Evolutionary conservation across 768 basidiomycete genomes (phyloP).

Genomic region (Xanthoconium purpureum): DNA sequence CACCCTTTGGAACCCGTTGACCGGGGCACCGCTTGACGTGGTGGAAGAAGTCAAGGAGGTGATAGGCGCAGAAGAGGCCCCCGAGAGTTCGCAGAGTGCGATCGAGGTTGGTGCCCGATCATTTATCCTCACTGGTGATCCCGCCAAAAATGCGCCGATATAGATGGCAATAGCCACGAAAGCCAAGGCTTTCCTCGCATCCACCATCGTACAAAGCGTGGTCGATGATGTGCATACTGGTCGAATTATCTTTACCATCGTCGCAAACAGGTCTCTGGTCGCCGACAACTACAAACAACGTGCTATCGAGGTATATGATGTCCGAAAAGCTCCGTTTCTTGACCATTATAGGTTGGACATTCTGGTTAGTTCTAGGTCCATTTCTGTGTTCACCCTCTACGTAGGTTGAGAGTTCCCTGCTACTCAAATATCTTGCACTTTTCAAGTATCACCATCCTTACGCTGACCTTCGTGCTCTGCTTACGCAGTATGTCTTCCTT

Average conservation of each 20-base stretch:
- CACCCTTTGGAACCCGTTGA: conserved; percentile 79
- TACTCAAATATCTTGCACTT: conserved; percentile 80
- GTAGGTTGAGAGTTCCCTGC: conserved; percentile 74
- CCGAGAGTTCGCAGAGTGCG: conserved; percentile 73
- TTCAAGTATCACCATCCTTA: conserved; percentile 65
- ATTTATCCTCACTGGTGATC: neutral
- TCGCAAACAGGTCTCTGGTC: conserved; percentile 68
- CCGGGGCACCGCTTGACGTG: conserved; percentile 66
- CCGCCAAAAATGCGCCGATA: neutral
- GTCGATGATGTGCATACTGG: conserved; percentile 86
- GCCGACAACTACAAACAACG: conserved; percentile 87
- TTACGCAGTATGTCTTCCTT: conserved; percentile 55
- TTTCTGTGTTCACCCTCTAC: neutral
- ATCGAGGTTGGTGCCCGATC: conserved; percentile 63
- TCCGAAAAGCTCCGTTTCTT: conserved; percentile 63
- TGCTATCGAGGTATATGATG: conserved; percentile 71
- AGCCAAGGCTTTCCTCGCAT: conserved; percentile 80
- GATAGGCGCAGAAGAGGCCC: conserved; percentile 50
- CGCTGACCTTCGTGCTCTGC: conserved; percentile 70
- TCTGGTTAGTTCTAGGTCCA: neutral
- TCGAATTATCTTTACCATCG: conserved; percentile 63
- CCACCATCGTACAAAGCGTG: conserved; percentile 81
- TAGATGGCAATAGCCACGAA: conserved; percentile 88
- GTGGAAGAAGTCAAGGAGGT: conserved; percentile 62
- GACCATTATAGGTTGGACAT: conserved; percentile 72